phyloP scores from a whole-genome alignment of 768 basidiomycete genomes.

The Trametes coccinea region DNA sequence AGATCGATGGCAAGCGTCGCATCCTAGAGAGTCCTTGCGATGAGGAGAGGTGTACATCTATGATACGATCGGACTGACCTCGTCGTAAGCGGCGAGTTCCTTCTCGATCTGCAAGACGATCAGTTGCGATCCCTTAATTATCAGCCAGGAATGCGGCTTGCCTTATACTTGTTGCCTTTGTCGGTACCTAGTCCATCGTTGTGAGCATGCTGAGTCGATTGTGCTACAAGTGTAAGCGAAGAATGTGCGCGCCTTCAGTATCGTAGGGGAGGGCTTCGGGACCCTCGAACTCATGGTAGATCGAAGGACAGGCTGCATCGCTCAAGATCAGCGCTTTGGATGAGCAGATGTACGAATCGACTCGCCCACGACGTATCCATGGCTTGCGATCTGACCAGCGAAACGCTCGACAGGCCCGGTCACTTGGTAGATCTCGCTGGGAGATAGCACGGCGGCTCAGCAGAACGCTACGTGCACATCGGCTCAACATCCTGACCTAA shows the following conservation, averaged over 20 bases:
- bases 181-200: slow-evolving; percentile 60
- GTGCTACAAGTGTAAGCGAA: too few species aligned
- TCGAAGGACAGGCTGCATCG: slow-evolving; percentile 70
- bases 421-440: slow-evolving; percentile 92
- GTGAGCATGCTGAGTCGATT: not conserved
- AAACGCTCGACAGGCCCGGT: slow-evolving; percentile 97
- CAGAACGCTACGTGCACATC: not conserved
- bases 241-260: slow-evolving; percentile 55
- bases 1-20: slow-evolving; percentile 76
- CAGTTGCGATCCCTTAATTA: not conserved
- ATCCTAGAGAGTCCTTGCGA: slow-evolving; percentile 51
- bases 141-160: slow-evolving; percentile 19
- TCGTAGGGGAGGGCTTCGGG: slow-evolving; percentile 90
- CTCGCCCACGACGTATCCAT: slow-evolving; percentile 81
- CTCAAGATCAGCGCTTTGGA: not conserved
- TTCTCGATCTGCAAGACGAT: slow-evolving; percentile 74
- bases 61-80: slow-evolving; percentile 46
- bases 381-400: slow-evolving; percentile 83
- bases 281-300: slow-evolving; percentile 91
- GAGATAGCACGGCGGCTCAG: not conserved
- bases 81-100: slow-evolving; percentile 82
- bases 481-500: slow-evolving; percentile 50
- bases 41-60: too few species aligned
- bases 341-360: not conserved
- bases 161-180: slow-evolving; percentile 93